Conservation (phyloP, 1,284 basidiomycete genomes). For the Irpex lacteus region DNA sequence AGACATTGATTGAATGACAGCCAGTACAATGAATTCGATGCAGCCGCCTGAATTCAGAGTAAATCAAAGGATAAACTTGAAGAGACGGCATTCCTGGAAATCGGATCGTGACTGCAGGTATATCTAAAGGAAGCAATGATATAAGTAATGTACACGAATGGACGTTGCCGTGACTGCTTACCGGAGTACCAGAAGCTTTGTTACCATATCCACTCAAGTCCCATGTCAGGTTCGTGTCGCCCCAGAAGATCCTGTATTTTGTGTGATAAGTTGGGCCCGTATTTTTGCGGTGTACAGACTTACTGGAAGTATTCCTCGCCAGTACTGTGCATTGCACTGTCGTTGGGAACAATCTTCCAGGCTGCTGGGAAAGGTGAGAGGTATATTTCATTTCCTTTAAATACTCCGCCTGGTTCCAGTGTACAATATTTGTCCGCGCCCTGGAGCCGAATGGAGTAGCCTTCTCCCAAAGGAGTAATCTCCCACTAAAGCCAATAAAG, state of each 20-base stretch:
- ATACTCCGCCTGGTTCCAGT: neutral
- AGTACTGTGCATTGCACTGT: neutral
- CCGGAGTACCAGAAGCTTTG: neutral
- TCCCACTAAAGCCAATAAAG: conserved; percentile 7
- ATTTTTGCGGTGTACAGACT: neutral
- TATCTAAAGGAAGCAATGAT: too few relatives aligned
- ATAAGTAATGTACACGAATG: too few relatives aligned
- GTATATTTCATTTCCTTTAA: neutral
- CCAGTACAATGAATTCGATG: too few relatives aligned
- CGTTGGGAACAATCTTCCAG: conserved; percentile 7
- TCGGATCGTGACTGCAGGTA: neutral
- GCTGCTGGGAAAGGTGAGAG: conserved; percentile 11
- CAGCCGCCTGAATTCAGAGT: too few relatives aligned
- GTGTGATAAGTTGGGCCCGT: neutral
- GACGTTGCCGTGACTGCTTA: neutral
- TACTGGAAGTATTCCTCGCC: conserved; percentile 7
- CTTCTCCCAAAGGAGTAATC: conserved; percentile 5
- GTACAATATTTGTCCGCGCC: conserved; percentile 13
- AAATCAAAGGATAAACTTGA: neutral
- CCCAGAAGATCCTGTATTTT: conserved; percentile 6
- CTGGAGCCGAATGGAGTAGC: conserved; percentile 9
- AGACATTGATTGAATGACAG: too few relatives aligned
- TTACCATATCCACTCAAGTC: conserved; percentile 6
- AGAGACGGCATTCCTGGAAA: neutral
- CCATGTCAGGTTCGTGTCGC: conserved; percentile 7